Percentiles rank a stretch among this genome's conserved stretches.
Conservation (phyloP, 176 grass and related monocot species). For the Musa schizocarpa region DNA sequence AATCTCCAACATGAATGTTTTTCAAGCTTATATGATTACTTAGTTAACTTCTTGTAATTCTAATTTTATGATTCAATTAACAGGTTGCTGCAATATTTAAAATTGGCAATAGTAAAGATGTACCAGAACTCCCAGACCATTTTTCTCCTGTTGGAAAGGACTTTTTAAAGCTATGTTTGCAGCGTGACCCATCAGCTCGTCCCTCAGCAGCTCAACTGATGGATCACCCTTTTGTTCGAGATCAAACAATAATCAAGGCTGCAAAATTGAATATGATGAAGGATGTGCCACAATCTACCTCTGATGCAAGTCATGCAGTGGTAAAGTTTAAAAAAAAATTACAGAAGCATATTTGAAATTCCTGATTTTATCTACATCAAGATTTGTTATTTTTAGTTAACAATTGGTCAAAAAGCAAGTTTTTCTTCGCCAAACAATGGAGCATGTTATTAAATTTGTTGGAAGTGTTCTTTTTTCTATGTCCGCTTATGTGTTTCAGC, state of each 20-base stretch:
- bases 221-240: slow-evolving; percentile 89
- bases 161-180: slow-evolving; percentile 68
- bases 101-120: slow-evolving; percentile 96
- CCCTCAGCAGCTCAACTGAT: slow-evolving; percentile 55
- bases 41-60: not conserved
- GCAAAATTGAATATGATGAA: slow-evolving; percentile 37
- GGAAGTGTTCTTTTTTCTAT: not conserved
- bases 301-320: slow-evolving; percentile 25
- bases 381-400: not conserved
- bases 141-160: slow-evolving; percentile 67
- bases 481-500: too few relatives aligned
- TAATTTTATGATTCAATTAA: slow-evolving; percentile 17
- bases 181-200: slow-evolving; percentile 64
- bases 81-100: slow-evolving; percentile 99
- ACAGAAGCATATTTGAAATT: not conserved
- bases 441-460: not conserved
- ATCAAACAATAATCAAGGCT: slow-evolving; percentile 43
- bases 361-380: not conserved
- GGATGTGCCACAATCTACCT: slow-evolving; percentile 19
- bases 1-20: slow-evolving; percentile 3
- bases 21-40: not conserved
- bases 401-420: not conserved
- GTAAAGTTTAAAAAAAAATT: slow-evolving; percentile 10
- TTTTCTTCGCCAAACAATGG: not conserved
- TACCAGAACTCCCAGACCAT: slow-evolving; percentile 71